phyloP scores from a whole-genome alignment of 192 early-diverging fungal species.

The Coemansia sp. region DNA sequence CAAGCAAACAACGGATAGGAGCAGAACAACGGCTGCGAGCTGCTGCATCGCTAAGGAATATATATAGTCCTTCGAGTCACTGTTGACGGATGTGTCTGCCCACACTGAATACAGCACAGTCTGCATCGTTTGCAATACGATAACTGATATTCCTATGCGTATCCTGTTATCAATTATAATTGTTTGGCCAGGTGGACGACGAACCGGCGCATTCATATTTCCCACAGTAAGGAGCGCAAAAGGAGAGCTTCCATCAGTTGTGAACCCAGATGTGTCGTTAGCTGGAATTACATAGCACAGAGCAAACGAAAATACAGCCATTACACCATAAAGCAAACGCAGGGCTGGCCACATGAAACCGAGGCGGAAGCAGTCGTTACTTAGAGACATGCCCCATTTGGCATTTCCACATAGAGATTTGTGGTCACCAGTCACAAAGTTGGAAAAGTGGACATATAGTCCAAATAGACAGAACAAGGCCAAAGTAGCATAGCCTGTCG shows the following conservation, averaged over 20 bases:
- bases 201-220: slow-evolving; percentile 10
- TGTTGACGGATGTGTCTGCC: neutral
- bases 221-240: neutral
- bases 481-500: neutral
- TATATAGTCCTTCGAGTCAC: neutral
- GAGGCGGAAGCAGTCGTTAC: too few species aligned
- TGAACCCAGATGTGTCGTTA: neutral
- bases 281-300: neutral
- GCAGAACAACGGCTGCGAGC: slow-evolving; percentile 5
- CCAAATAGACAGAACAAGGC: neutral
- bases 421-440: neutral
- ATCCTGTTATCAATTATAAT: slow-evolving; percentile 31
- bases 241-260: neutral
- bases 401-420: neutral
- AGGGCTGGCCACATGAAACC: too few species aligned
- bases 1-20: slow-evolving; percentile 1
- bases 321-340: neutral
- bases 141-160: neutral
- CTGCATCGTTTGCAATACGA: neutral
- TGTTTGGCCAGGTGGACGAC: slow-evolving; percentile 22
- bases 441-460: neutral
- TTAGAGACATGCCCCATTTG: neutral
- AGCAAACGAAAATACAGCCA: slow-evolving; percentile 5
- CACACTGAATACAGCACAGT: slow-evolving; percentile 15
- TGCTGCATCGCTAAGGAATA: slow-evolving; percentile 5